Conservation (phyloP, 202 grass and related monocot genomes). For the Schoenoplectus tabernaemontani region DNA sequence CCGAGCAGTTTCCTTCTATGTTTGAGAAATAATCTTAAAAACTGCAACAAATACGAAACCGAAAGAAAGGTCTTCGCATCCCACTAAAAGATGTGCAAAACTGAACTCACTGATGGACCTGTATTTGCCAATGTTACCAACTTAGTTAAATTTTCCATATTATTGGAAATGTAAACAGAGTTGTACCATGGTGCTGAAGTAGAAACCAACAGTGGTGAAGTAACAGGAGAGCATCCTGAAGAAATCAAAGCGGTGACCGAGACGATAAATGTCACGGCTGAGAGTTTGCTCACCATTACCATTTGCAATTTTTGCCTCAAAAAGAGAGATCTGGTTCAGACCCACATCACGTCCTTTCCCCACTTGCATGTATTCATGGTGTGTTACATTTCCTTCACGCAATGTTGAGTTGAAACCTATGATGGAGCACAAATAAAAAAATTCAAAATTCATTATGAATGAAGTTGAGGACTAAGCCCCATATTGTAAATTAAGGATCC, state of each 20-base stretch:
- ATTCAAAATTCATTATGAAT: not conserved
- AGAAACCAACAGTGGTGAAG: conserved; percentile 94
- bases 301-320: conserved; percentile 99
- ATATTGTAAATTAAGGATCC: not conserved
- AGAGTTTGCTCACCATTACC: conserved; percentile 95
- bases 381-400: conserved; percentile 96
- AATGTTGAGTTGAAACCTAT: conserved; percentile 96
- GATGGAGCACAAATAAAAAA: conserved; percentile 22
- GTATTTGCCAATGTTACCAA: not conserved
- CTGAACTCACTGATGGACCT: not conserved
- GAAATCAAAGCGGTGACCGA: conserved; percentile 97
- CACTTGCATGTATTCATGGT: conserved; percentile 99
- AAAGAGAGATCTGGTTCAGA: conserved; percentile 93
- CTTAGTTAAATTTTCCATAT: not conserved
- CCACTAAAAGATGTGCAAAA: not conserved
- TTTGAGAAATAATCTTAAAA: not conserved
- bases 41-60: not conserved
- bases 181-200: conserved; percentile 92
- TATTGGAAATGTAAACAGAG: not conserved
- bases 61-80: conserved; percentile 10
- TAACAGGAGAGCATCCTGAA: conserved; percentile 98
- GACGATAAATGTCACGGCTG: conserved; percentile 81
- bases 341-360: conserved; percentile 99
- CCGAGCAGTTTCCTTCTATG: not conserved
- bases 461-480: not conserved